Evolutionary conservation across 2,329 filamentous ascomycete species (phyloP).

Genomic region (Apiospora pterosperma): DNA sequence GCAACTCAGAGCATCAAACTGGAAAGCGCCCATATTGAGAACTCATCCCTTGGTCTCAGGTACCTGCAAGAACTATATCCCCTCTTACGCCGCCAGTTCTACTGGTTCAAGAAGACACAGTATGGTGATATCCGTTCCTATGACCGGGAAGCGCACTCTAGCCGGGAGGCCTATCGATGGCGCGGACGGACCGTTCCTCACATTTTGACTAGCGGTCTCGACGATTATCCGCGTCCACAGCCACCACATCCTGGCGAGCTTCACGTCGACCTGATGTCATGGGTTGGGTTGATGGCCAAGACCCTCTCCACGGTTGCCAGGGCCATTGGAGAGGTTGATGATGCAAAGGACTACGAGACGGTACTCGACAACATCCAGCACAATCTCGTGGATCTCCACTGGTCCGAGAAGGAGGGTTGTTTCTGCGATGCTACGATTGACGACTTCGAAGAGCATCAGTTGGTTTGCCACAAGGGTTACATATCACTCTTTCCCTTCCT

Average conservation of each 20-base stretch:
- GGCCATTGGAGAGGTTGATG: slow-evolving; percentile 71
- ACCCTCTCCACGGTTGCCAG: slow-evolving; percentile 78
- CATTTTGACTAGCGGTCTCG: slow-evolving; percentile 84
- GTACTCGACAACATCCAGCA: slow-evolving; percentile 73
- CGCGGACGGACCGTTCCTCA: slow-evolving; percentile 81
- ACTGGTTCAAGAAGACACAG: slow-evolving; percentile 92
- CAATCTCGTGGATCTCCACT: slow-evolving; percentile 92
- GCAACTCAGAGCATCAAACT: slow-evolving; percentile 39
- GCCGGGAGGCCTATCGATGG: slow-evolving; percentile 88
- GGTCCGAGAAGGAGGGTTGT: slow-evolving; percentile 74
- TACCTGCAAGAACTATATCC: slow-evolving; percentile 81
- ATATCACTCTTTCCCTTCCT: slow-evolving; percentile 92
- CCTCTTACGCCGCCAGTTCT: slow-evolving; percentile 79
- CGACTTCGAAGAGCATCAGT: slow-evolving; percentile 83
- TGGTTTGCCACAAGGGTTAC: slow-evolving; percentile 96
- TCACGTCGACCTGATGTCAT: slow-evolving; percentile 90
- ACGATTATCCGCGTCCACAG: slow-evolving; percentile 90
- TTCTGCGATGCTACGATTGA: slow-evolving; percentile 97
- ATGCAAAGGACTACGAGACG: slow-evolving; percentile 67
- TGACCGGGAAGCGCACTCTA: slow-evolving; percentile 80
- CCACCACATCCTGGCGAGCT: slow-evolving; percentile 92
- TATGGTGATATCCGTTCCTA: slow-evolving; percentile 84
- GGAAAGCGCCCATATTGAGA: slow-evolving; percentile 63
- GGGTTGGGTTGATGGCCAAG: slow-evolving; percentile 95
- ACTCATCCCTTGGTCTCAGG: slow-evolving; percentile 62